A percentile compares a stretch with the other conserved stretches of the same genome.
Evolutionary conservation across 768 basidiomycete species (phyloP).

Genomic region (Guyanaporus albipodus): DNA sequence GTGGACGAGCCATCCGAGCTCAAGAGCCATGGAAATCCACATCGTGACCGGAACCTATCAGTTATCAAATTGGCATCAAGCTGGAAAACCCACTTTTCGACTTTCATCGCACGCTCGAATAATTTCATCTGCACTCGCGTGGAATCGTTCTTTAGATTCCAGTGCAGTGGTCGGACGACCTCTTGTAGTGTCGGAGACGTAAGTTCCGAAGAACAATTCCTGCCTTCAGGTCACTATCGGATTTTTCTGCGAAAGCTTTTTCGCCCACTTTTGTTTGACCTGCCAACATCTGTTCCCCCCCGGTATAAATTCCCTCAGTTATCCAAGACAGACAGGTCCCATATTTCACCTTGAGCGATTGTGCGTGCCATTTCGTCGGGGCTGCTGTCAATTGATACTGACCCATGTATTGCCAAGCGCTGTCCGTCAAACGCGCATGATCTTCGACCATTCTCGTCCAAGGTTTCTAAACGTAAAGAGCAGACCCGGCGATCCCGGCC

Average conservation of each 20-base stretch:
- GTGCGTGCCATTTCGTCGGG: constrained; percentile 9
- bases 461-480: constrained; percentile 7
- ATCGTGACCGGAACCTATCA: constrained; percentile 11
- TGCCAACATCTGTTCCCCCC: not conserved
- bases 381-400: constrained; percentile 14
- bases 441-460: constrained; percentile 7
- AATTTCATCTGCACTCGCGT: not conserved
- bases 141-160: not conserved
- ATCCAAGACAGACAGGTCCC: too few species aligned
- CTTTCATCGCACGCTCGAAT: constrained; percentile 4
- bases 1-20: not conserved
- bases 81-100: not conserved
- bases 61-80: not conserved
- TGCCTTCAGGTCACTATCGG: not conserved
- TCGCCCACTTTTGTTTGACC: constrained; percentile 11
- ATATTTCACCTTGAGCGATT: constrained; percentile 1
- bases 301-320: not conserved
- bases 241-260: not conserved
- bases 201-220: constrained; percentile 10
- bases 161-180: not conserved
- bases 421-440: constrained; percentile 9
- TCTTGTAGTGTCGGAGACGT: constrained; percentile 5
- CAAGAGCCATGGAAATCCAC: constrained; percentile 6
- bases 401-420: constrained; percentile 10
- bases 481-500: constrained; percentile 14